Base-by-base conservation (phyloP, 495 filamentous ascomycete genomes). In the Aspergillus haitiensis region DNA sequence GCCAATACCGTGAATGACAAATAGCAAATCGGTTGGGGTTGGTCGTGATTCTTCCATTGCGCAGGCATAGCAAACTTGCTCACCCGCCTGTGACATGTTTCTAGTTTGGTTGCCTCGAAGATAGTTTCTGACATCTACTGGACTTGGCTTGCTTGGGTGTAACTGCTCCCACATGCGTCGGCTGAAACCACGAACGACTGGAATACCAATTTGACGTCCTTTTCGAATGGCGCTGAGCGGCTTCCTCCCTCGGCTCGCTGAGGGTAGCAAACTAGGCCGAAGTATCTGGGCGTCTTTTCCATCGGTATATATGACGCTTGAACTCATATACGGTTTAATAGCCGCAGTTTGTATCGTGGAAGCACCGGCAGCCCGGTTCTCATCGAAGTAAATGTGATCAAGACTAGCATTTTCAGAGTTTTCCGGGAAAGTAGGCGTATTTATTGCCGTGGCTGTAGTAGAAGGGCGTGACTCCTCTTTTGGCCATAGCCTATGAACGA, bases 1-100 rank as follows among this genome's bases (percentile, higher is more conserved):
- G 0, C 94, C 94, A 52, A 98, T 97, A 11, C 93, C 94, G 69
- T 98, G 94, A 46, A 95, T 90, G 21, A 97, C 89, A 13, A 98
- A 75, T 15, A 97, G 82, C 18, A 98, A 73, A 68, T 98, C 94
- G 9, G 90, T 93, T 5, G 95, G 89, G 40, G 84, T 84, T 3
- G 86, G 86, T 21, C 87, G 79, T 36, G 89, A 82, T 16, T 91
- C 86, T 45, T 83, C 78, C 63, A 77, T 77, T 55, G 70, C 73
- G 64, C 82, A 79, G 57, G 81, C 73, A 69, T 77, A 70, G 72
- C 84, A 80, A 56, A 73, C 70, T 52, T 77, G 70, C 40, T 72
- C 73, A 39, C 67, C 56, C 10, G 64, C 59, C 11, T 63, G 60
- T 16, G 69, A 34, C 49, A 69, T 46, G 27, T 66, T 65, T 53